Percentiles rank a stretch among this genome's conserved stretches.
These are phyloP conservation scores for Danielia oregonensis DNA, from an alignment of 805 yeast genomes.

Conservation along the genomic window DNA sequence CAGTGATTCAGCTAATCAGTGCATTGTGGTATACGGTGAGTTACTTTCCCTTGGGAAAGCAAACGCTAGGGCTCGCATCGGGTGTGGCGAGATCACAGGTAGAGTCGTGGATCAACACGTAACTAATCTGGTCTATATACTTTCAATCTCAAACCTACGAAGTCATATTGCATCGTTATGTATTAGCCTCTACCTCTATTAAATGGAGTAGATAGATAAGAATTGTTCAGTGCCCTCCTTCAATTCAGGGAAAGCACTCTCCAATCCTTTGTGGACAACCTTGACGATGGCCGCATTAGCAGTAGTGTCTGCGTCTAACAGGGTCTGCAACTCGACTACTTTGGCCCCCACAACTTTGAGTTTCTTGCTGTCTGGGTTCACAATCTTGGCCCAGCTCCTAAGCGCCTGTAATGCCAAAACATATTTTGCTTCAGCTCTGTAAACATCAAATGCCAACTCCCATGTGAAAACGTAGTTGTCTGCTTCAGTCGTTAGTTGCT, in stretches of 20 bases:
- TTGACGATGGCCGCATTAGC: slow-evolving; percentile 45
- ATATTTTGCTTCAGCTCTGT: slow-evolving; percentile 42
- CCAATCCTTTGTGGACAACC: slow-evolving; percentile 37
- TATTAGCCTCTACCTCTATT: no score
- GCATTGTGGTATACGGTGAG: slow-evolving; percentile 46
- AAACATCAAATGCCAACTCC: slow-evolving; percentile 40
- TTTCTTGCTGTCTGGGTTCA: slow-evolving; percentile 22
- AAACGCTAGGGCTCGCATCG: slow-evolving; percentile 40
- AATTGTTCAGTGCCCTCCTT: slow-evolving; percentile 17
- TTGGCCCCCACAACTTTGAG: slow-evolving; percentile 23
- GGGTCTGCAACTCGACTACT: slow-evolving; percentile 29
- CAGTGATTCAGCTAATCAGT: slow-evolving; percentile 36
- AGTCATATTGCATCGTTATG: no score
- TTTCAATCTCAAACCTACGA: no score
- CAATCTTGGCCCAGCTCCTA: slow-evolving; percentile 38
- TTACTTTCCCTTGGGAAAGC: slow-evolving; percentile 46
- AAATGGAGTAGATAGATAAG: slow-evolving; percentile 9
- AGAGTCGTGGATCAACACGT: slow-evolving; percentile 39
- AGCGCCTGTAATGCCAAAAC: slow-evolving; percentile 44
- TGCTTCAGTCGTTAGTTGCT: slow-evolving; percentile 41
- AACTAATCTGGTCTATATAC: slow-evolving; percentile 1
- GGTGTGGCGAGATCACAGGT: slow-evolving; percentile 43
- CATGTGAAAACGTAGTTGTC: slow-evolving; percentile 36
- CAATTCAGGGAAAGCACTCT: slow-evolving; percentile 32
- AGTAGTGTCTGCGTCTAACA: slow-evolving; percentile 29